phyloP scores from a whole-genome alignment of 2,329 filamentous ascomycete species.

The Aspergillus candidus region DNA sequence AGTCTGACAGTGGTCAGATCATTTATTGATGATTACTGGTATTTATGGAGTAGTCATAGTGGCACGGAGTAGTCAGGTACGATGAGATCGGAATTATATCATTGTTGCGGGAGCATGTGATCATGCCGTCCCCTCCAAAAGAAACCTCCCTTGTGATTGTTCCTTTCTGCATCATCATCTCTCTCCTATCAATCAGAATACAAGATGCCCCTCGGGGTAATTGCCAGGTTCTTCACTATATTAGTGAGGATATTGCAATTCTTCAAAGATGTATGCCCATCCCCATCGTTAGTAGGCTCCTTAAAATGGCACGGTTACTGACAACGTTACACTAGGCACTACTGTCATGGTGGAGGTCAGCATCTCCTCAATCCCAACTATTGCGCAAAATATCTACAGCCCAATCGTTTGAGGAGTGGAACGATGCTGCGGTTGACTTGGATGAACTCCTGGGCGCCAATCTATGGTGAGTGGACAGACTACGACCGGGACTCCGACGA shows the following conservation, averaged over 20 bases:
- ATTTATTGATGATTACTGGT: no score
- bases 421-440: slow-evolving; percentile 73
- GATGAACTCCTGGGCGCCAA: slow-evolving; percentile 76
- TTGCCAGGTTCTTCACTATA: slow-evolving; percentile 48
- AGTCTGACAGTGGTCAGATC: no score
- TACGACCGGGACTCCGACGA: not conserved
- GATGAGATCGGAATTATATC: no score
- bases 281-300: not conserved
- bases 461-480: slow-evolving; percentile 55
- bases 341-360: slow-evolving; percentile 59
- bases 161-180: no score
- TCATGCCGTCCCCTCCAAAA: no score
- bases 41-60: no score
- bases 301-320: no score
- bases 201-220: no score
- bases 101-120: no score
- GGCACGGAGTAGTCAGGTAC: no score
- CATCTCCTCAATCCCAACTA: slow-evolving; percentile 60
- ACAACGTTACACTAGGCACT: slow-evolving; percentile 51
- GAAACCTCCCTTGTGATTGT: no score
- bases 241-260: slow-evolving; percentile 57
- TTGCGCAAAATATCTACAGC: slow-evolving; percentile 61
- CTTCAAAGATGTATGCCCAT: slow-evolving; percentile 51
- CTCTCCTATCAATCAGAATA: no score
- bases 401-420: slow-evolving; percentile 75